Evolutionary conservation across 1,139 yeast genomes (phyloP), one percentile per base, ranked within the genome.

Genomic region (Suhomyces taliae): DNA sequence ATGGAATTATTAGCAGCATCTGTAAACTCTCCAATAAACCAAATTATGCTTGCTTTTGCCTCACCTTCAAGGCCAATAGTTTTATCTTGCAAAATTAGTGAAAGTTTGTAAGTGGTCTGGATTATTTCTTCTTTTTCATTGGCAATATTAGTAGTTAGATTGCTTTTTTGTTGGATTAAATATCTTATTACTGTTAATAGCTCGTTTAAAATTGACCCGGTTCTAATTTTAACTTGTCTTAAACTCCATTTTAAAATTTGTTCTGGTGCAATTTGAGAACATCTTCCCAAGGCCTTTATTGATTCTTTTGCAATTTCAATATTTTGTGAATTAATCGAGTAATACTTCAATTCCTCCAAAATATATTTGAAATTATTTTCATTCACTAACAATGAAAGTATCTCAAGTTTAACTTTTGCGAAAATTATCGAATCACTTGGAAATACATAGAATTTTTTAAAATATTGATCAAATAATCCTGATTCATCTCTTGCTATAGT

Each of bases 21-120:
- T 0, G 79, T 67, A 59, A 87, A 85, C 60, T 93, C 98, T 2
- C 98, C 97, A 39, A 93, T 80, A 10, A 91, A 76, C 98, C 98
- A 95, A 14, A 93, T 77, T 19, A 90, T 83, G 47, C 95, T 87
- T 1, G 96, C 90, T 53, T 84, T 81, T 0, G 98, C 96, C 14
- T 75, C 74, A 24, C 70, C 62, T 31, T 68, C 75, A 31, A 76
- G 57, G 2, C 61, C 58, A 3, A 69, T 38, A 12, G 52, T 53
- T 4, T 55, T 54, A 44, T 65, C 67, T 4, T 53, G 49, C 43
- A 74, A 58, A 3, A 71, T 61, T 34, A 60, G 48, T 2, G 81
- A 70, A 9, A 79, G 61, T 41, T 64, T 66, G 45, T 67, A 67
- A 3, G 73, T 69, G 2, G 78, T 74, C 39, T 64, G 68, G 24